Evolutionary conservation across 2,329 filamentous ascomycete species (phyloP).

Genomic region (Colletotrichum gigasporum): DNA sequence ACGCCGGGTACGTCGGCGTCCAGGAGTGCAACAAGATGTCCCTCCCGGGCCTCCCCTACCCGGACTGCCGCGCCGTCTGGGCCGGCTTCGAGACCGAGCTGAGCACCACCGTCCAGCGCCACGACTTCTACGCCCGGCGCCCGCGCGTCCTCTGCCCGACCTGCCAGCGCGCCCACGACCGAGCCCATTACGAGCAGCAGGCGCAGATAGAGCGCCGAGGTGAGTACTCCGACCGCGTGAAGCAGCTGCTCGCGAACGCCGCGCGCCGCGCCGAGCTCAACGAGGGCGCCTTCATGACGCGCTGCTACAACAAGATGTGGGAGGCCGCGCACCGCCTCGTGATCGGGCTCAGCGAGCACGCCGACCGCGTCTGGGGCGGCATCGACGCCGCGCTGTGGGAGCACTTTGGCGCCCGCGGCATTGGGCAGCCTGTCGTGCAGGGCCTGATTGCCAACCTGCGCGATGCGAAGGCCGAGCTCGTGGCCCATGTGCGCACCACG

Average conservation of each 20-base stretch:
- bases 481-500: neutral
- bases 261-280: neutral
- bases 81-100: slow-evolving; percentile 13
- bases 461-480: neutral
- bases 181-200: neutral
- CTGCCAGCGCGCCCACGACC: neutral
- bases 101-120: slow-evolving; percentile 5
- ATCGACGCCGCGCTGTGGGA: slow-evolving; percentile 13
- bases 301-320: slow-evolving; percentile 13
- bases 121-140: neutral
- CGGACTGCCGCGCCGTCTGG: slow-evolving; percentile 10
- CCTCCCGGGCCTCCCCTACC: slow-evolving; percentile 3
- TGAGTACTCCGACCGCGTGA: slow-evolving; percentile 4
- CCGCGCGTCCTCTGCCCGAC: neutral
- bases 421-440: neutral
- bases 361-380: slow-evolving; percentile 2
- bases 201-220: slow-evolving; percentile 1
- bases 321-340: slow-evolving; percentile 8
- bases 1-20: slow-evolving; percentile 6
- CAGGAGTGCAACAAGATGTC: neutral
- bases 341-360: neutral
- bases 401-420: neutral
- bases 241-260: neutral
- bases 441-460: neutral
- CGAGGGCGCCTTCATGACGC: neutral